These are phyloP conservation scores for Tolypocladium guangdongense DNA, from an alignment of 2,329 filamentous ascomycete species.

Conservation along the genomic window DNA sequence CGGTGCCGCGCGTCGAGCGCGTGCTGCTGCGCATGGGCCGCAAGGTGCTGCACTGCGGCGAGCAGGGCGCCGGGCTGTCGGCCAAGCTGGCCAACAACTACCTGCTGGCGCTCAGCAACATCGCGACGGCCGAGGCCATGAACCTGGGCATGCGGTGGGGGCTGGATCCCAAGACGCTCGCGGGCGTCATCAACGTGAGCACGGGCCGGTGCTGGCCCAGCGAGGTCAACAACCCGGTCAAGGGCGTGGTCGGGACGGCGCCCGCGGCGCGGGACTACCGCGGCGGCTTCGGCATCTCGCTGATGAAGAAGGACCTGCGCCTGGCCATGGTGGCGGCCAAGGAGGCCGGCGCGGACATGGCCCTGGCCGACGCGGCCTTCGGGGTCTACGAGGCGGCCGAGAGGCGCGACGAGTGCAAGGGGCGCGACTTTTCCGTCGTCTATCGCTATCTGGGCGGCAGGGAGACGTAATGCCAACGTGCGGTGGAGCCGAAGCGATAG, in stretches of 20 bases:
- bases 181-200: constrained; percentile 81
- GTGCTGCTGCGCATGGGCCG: constrained; percentile 76
- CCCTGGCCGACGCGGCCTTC: constrained; percentile 50
- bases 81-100: constrained; percentile 98
- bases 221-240: constrained; percentile 90
- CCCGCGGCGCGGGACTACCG: constrained; percentile 67
- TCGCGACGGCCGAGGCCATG: constrained; percentile 56
- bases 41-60: constrained; percentile 75
- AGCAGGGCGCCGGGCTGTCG: constrained; percentile 73
- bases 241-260: constrained; percentile 65
- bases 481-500: too few relatives aligned
- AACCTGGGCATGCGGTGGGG: constrained; percentile 52
- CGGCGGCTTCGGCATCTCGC: constrained; percentile 64
- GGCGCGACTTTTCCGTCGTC: constrained; percentile 72
- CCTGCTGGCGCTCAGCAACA: constrained; percentile 86
- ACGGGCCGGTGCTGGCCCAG: constrained; percentile 95
- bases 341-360: constrained; percentile 55
- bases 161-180: constrained; percentile 53
- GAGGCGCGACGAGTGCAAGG: constrained; percentile 47
- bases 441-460: constrained; percentile 58
- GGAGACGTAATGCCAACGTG: too few relatives aligned
- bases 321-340: constrained; percentile 62
- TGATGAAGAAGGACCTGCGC: constrained; percentile 74
- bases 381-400: constrained; percentile 60
- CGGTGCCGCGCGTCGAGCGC: constrained; percentile 54